These are phyloP conservation scores for Whalleya microplaca DNA, from an alignment of 2,329 filamentous ascomycete genomes.

Conservation along the genomic window DNA sequence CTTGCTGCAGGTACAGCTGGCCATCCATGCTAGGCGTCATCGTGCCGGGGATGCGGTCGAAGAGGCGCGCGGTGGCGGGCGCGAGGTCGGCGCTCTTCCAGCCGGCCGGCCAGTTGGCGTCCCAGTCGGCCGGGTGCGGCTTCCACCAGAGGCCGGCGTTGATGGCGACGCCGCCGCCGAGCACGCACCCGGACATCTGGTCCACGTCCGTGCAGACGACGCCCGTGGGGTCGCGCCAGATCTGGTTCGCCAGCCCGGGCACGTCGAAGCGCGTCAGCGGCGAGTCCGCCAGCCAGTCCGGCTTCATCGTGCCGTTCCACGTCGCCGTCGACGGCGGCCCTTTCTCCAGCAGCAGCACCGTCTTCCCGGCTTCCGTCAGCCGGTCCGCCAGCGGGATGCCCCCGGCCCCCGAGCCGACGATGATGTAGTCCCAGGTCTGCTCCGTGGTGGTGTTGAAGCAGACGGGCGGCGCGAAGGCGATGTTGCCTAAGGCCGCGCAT, in stretches of 20 bases:
- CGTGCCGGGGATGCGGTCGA: conserved; percentile 70
- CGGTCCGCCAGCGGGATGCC: conserved; percentile 61
- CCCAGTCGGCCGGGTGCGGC: conserved; percentile 67
- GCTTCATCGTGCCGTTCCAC: conserved; percentile 63
- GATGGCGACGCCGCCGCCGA: conserved; percentile 66
- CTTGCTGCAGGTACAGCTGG: conserved; percentile 65
- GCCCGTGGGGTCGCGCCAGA: conserved; percentile 63
- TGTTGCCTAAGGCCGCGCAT: conserved; percentile 26
- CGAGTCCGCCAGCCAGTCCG: conserved; percentile 61
- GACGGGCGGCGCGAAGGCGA: conserved; percentile 28
- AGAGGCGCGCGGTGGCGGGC: conserved; percentile 62
- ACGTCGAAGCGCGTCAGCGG: conserved; percentile 71
- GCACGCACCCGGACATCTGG: conserved; percentile 70
- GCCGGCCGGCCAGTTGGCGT: conserved; percentile 70
- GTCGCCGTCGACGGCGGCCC: conserved; percentile 62
- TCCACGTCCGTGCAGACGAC: conserved; percentile 69
- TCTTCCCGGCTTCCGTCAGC: conserved; percentile 64
- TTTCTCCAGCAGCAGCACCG: conserved; percentile 63
- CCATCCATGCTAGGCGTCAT: conserved; percentile 67
- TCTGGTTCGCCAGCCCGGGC: conserved; percentile 70
- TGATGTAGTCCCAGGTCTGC: conserved; percentile 59
- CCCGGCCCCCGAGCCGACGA: conserved; percentile 61
- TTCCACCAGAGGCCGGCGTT: conserved; percentile 71
- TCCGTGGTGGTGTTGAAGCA: conserved; percentile 28
- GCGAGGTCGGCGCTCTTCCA: conserved; percentile 69